These are phyloP conservation scores for Cryphonectria japonica DNA, from an alignment of 2,329 filamentous ascomycete species.

Conservation along the genomic window DNA sequence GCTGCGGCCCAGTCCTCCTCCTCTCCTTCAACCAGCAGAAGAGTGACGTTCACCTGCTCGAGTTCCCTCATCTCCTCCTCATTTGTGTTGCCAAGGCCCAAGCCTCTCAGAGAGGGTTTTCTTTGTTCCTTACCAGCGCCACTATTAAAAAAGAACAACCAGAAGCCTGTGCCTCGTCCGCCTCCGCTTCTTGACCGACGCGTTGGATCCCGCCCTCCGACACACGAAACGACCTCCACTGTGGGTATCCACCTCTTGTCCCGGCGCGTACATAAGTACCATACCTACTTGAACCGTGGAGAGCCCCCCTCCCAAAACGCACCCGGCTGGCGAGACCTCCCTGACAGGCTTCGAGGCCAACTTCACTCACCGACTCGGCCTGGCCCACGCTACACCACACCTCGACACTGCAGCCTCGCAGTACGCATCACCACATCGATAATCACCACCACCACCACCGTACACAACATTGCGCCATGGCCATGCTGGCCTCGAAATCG, in stretches of 20 bases:
- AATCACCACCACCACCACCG: not conserved
- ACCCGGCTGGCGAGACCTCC: conserved; percentile 10
- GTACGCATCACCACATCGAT: not conserved
- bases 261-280: not conserved
- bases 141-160: conserved; percentile 16
- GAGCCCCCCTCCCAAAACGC: not conserved
- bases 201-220: conserved; percentile 20
- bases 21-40: not conserved
- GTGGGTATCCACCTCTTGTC: conserved; percentile 11
- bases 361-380: conserved; percentile 10
- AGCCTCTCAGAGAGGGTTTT: not conserved
- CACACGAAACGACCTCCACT: conserved; percentile 22
- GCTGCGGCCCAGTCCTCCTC: conserved; percentile 19
- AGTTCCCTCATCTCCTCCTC: conserved; percentile 8
- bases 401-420: not conserved
- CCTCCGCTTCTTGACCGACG: conserved; percentile 15
- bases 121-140: conserved; percentile 10
- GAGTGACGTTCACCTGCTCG: not conserved
- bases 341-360: conserved; percentile 2
- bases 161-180: conserved; percentile 20
- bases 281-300: conserved; percentile 11
- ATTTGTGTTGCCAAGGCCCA: conserved; percentile 10
- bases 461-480: conserved; percentile 53
- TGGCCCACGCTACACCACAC: not conserved
- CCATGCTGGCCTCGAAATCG: conserved; percentile 78